Base-by-base conservation (phyloP, 2,329 filamentous ascomycete genomes). In the Aspergillus udagawae region DNA sequence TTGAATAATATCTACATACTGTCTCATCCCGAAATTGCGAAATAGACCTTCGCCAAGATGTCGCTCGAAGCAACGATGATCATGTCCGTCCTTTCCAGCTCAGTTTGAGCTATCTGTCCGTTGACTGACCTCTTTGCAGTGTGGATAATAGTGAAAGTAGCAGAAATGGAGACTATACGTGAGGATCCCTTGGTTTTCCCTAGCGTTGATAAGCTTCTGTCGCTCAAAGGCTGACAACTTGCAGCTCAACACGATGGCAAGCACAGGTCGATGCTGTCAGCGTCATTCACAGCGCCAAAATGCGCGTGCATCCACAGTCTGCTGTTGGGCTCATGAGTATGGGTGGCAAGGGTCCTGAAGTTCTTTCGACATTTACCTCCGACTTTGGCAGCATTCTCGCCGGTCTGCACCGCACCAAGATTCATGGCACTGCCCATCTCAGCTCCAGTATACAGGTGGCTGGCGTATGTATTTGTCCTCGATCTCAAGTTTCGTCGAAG, bases 71-170 rank as follows among this genome's bases (percentile, higher is more conserved):
- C 94, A 80, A 95, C 96, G 63, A 97, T 99, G 92, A 91, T 99
- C 77, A 88, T 97, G 83, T 78, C 62, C 56, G 75, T 73, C 44
- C 49, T 42, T 38, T 42, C 38, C 52, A 51, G 44, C 25, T 32
- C 49, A 53, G 14, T 17, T 17, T 38, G 57, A 64, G 60, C 63
- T 63, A 52, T 35, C 6, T 52, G 27, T 25, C 44, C 23, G 47
- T 38, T 27, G 48, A 54, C 67, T 68, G 62, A 70, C 64, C 42
- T 53, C 56, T 63, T 55, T 58, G 59, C 67, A 87, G 86, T 75
- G 91, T 97, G 71, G 94, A 99, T 84, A 99, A 97, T 83, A 97
- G 92, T 82, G 94, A 99, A 82, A 92, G 90, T 80, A 96, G 91
- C 82, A 87, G 94, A 74, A 99, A 99, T 79, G 94, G 95, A 73